These are phyloP conservation scores for Hymenoscyphus linearis DNA, from an alignment of 2,329 filamentous ascomycete genomes.

Conservation along the genomic window DNA sequence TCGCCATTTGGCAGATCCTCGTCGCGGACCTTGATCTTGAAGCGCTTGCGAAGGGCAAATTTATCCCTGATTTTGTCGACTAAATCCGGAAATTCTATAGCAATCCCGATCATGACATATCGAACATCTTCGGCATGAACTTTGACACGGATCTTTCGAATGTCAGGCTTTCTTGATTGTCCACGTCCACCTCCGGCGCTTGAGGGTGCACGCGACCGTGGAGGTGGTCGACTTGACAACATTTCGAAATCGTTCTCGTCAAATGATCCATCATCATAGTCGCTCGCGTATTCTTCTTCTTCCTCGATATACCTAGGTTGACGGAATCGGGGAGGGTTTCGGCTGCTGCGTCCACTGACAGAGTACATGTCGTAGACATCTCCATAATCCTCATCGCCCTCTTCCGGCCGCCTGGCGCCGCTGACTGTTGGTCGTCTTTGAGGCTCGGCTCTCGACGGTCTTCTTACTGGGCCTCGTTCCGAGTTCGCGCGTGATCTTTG, in stretches of 20 bases:
- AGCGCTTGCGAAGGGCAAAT: conserved; percentile 69
- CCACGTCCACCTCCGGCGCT: conserved; percentile 39
- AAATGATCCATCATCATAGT: conserved; percentile 64
- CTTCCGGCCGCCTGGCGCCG: conserved; percentile 26
- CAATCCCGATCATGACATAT: conserved; percentile 78
- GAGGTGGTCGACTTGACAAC: conserved; percentile 51
- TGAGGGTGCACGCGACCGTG: conserved; percentile 36
- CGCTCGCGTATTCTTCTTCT: conserved; percentile 70
- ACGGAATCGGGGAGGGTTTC: conserved; percentile 35
- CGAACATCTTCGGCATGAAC: conserved; percentile 87
- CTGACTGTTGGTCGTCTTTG: conserved; percentile 10
- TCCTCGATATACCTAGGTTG: conserved; percentile 69
- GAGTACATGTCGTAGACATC: conserved; percentile 63
- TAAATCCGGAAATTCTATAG: conserved; percentile 71
- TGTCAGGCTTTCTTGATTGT: conserved; percentile 57
- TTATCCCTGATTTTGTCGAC: conserved; percentile 78
- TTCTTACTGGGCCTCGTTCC: conserved; percentile 38
- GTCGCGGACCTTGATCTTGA: conserved; percentile 85
- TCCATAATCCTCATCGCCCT: conserved; percentile 55
- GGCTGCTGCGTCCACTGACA: conserved; percentile 32
- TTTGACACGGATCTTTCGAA: conserved; percentile 82
- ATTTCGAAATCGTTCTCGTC: conserved; percentile 80
- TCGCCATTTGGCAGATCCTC: conserved; percentile 73
- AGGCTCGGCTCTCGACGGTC: conserved; percentile 28
- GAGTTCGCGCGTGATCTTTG: conserved; percentile 42